phyloP scores from a whole-genome alignment of 805 yeast genomes.

The Candida nemodendra region DNA sequence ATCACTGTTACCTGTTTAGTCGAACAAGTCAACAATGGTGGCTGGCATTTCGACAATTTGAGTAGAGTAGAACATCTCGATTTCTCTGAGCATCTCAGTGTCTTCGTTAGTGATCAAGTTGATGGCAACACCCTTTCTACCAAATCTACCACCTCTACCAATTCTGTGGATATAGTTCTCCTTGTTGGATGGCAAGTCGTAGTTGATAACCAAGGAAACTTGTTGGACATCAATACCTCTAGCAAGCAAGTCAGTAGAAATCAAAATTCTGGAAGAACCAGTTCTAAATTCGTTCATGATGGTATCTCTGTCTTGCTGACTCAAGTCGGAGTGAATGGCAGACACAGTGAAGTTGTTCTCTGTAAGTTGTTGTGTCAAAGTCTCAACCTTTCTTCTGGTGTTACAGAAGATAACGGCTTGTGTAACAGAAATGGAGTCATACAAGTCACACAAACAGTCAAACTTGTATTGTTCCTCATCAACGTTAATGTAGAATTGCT shows the following conservation, averaged over 20 bases:
- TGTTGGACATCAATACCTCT: slow-evolving; percentile 99
- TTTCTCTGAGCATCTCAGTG: slow-evolving; percentile 66
- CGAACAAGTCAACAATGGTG: slow-evolving; percentile 54
- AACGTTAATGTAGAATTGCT: slow-evolving; percentile 86
- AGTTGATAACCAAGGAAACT: slow-evolving; percentile 92
- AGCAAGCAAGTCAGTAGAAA: slow-evolving; percentile 96
- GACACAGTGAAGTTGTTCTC: slow-evolving; percentile 86
- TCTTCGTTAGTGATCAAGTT: slow-evolving; percentile 87
- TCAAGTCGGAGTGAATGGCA: slow-evolving; percentile 96
- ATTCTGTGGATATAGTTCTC: slow-evolving; percentile 97
- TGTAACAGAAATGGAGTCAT: slow-evolving; percentile 92
- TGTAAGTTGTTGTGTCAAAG: slow-evolving; percentile 77
- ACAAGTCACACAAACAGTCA: slow-evolving; percentile 90
- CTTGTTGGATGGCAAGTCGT: slow-evolving; percentile 87
- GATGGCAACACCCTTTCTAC: slow-evolving; percentile 97
- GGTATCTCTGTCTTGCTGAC: slow-evolving; percentile 90
- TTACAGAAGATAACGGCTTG: slow-evolving; percentile 98
- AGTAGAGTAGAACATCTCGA: slow-evolving; percentile 71
- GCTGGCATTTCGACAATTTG: slow-evolving; percentile 79
- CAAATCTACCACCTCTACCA: slow-evolving; percentile 98
- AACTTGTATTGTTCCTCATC: slow-evolving; percentile 93
- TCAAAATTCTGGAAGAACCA: slow-evolving; percentile 89
- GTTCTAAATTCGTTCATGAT: slow-evolving; percentile 95
- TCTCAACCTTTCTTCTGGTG: slow-evolving; percentile 92
- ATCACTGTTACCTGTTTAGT: slow-evolving; percentile 13